Evolutionary conservation across 495 filamentous ascomycete species (phyloP).

Genomic region (Hyaloscypha variabilis): DNA sequence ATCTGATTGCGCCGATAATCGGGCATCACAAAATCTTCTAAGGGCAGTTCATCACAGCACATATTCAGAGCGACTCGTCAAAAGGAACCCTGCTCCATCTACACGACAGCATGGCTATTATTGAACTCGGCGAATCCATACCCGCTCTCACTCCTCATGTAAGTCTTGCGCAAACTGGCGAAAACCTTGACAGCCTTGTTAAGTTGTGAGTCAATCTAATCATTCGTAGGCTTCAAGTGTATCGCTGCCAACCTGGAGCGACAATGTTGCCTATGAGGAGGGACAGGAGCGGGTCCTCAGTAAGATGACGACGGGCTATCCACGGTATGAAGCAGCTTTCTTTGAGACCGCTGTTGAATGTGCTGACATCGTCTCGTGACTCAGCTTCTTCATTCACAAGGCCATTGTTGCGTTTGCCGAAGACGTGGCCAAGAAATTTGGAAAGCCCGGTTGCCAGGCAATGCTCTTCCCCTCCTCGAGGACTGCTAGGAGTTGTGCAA

Average conservation of each 20-base stretch:
- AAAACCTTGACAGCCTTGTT: too few relatives aligned
- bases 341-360: neutral
- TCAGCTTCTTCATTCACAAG: slow-evolving; percentile 88
- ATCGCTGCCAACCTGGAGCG: slow-evolving; percentile 89
- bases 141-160: slow-evolving; percentile 64
- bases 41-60: too few relatives aligned
- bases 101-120: neutral
- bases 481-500: slow-evolving; percentile 67
- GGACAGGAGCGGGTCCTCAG: slow-evolving; percentile 82
- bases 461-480: slow-evolving; percentile 78
- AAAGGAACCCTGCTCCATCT: too few relatives aligned
- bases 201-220: slow-evolving; percentile 29
- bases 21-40: neutral
- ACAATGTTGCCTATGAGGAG: slow-evolving; percentile 92
- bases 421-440: slow-evolving; percentile 67
- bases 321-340: slow-evolving; percentile 54
- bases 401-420: slow-evolving; percentile 73
- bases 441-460: slow-evolving; percentile 62
- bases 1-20: slow-evolving; percentile 8
- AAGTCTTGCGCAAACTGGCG: slow-evolving; percentile 31
- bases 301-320: slow-evolving; percentile 90
- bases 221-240: slow-evolving; percentile 83
- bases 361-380: slow-evolving; percentile 22
- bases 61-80: too few relatives aligned
- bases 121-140: slow-evolving; percentile 55